Evolutionary conservation across 805 yeast species (phyloP).

Genomic region (Saccharomycopsis schoenii): DNA sequence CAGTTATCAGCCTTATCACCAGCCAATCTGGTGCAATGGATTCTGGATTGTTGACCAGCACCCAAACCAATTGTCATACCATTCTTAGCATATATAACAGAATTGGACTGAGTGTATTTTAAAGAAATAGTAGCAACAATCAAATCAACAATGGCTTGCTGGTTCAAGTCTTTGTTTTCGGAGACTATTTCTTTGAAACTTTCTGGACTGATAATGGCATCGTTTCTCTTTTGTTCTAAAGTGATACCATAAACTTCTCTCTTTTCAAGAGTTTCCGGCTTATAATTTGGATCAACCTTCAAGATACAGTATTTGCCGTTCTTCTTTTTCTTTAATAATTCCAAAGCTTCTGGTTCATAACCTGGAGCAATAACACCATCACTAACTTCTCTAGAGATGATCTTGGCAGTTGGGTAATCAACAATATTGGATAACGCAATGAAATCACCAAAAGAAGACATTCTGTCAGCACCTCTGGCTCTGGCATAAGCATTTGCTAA

Average conservation of each 20-base stretch:
- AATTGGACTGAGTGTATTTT: conserved; percentile 96
- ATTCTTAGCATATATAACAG: conserved; percentile 95
- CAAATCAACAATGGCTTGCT: conserved; percentile 87
- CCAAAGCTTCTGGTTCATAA: conserved; percentile 85
- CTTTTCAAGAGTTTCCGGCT: conserved; percentile 72
- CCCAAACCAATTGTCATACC: conserved; percentile 99
- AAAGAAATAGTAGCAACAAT: conserved; percentile 96
- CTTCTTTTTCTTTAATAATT: conserved; percentile 81
- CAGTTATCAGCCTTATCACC: conserved; percentile 99
- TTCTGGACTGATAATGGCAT: conserved; percentile 85
- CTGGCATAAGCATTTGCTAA: conserved; percentile 97
- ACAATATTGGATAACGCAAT: conserved; percentile 95
- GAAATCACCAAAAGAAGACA: conserved; percentile 98
- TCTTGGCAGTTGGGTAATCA: conserved; percentile 91
- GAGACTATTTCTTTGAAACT: conserved; percentile 90
- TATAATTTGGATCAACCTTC: conserved; percentile 91
- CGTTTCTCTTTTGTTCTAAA: conserved; percentile 94
- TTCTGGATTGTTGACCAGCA: conserved; percentile 99
- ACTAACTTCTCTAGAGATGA: conserved; percentile 93
- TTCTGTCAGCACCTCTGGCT: conserved; percentile 99
- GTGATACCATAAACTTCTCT: conserved; percentile 96
- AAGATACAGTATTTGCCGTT: conserved; percentile 94
- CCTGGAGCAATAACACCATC: conserved; percentile 99
- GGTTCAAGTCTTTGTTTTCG: conserved; percentile 73
- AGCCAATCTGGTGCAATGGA: conserved; percentile 97